These are phyloP conservation scores for Boletus coccyginus DNA, from an alignment of 768 basidiomycete genomes.

Conservation along the genomic window DNA sequence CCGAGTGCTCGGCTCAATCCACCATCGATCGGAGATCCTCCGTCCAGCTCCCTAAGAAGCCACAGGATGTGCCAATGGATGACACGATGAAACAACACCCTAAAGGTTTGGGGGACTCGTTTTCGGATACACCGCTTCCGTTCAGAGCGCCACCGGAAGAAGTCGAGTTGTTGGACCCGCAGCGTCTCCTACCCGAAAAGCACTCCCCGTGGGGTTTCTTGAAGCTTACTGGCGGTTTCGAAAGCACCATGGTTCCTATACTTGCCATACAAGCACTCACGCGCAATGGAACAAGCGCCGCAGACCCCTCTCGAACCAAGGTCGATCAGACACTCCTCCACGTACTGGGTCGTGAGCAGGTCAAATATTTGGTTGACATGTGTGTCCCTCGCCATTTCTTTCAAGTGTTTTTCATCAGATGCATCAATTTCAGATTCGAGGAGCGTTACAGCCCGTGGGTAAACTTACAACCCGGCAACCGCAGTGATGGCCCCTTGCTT, in stretches of 20 bases:
- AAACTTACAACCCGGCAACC: slow-evolving; percentile 33
- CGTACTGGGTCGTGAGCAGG: slow-evolving; percentile 35
- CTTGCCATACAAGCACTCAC: slow-evolving; percentile 44
- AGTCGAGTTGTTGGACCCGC: slow-evolving; percentile 31
- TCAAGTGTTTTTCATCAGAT: not conserved
- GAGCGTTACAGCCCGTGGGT: slow-evolving; percentile 45
- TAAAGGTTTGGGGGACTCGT: slow-evolving; percentile 21
- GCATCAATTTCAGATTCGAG: slow-evolving; percentile 35
- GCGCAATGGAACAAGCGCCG: slow-evolving; percentile 21
- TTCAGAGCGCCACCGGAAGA: slow-evolving; percentile 26
- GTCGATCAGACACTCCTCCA: slow-evolving; percentile 28
- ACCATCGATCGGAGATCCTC: slow-evolving; percentile 26
- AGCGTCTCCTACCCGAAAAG: slow-evolving; percentile 36
- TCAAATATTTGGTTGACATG: slow-evolving; percentile 39
- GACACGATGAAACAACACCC: slow-evolving; percentile 16
- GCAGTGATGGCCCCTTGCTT: slow-evolving; percentile 34
- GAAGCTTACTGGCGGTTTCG: slow-evolving; percentile 36
- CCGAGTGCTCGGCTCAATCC: slow-evolving; percentile 20
- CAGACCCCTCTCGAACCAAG: slow-evolving; percentile 23
- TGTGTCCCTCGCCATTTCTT: slow-evolving; percentile 18
- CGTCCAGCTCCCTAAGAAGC: slow-evolving; percentile 17
- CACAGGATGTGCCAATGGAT: slow-evolving; percentile 20
- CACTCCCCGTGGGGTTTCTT: slow-evolving; percentile 39
- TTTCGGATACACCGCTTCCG: slow-evolving; percentile 12
- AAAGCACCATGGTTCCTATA: slow-evolving; percentile 46